Evolutionary conservation across 2,329 filamentous ascomycete species (phyloP), one percentile per base, ranked within the genome.

Genomic region (Ophiognomonia clavigignenti-juglandacearum): DNA sequence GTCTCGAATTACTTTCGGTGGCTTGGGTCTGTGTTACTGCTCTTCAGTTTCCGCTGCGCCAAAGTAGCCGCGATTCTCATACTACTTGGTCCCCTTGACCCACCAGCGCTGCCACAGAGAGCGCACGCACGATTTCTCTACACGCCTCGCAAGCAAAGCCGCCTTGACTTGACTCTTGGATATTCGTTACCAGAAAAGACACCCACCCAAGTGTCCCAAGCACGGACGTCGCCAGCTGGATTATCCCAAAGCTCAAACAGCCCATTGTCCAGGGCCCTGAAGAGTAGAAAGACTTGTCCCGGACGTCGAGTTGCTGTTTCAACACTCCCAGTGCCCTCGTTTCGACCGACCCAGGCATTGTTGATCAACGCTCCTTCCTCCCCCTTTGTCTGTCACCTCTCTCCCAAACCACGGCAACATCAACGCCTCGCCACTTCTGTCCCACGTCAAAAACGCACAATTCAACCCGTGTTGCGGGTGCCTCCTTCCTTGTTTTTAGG

Each of bases 401-500:
- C 35, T 23, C 26, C 37, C n/a, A n/a, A n/a, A 24, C 29, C 31
- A 35, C 37, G 24, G 24, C 44, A 41, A 20, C 37, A 43, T 27
- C 40, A 43, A 29, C 42, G 31, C 44, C 37, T 40, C 48, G 45
- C 45, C 39, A 40, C 48, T 51, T 51, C 40, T 43, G 48, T 48
- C 38, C 39, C 35, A 51, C 45, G 24, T 32, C 45, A 38, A 40
- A n/a, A n/a, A n/a, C n/a, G n/a, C n/a, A n/a, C n/a, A n/a, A n/a
- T n/a, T n/a, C n/a, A n/a, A n/a, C n/a, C n/a, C n/a, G n/a, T n/a
- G n/a, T n/a, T n/a, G n/a, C n/a, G n/a, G n/a, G n/a, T n/a, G n/a
- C n/a, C 24, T 27, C 36, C 39, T 31, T 31, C 36, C 39, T 39
- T 43, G 27, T 37, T 27, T 36, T 36, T 39, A 35, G n/a, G 29